phyloP scores from a whole-genome alignment of 1,284 basidiomycete genomes.

The Cerioporus squamosus region DNA sequence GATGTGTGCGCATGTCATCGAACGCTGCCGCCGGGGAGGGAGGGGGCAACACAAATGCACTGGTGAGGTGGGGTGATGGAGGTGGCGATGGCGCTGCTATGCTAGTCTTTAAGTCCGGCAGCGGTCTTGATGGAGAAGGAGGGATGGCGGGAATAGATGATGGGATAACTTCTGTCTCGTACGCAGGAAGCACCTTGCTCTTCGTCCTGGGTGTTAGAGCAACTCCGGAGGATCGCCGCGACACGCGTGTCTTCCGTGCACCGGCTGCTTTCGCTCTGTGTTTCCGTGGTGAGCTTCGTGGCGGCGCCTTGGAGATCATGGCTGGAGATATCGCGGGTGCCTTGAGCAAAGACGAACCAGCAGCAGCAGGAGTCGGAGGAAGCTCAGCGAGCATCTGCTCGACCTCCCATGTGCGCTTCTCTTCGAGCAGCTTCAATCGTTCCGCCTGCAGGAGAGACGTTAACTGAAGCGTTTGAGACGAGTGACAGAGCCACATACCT shows the following conservation, averaged over 20 bases:
- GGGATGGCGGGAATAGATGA: constrained; percentile 21
- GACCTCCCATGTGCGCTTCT: constrained; percentile 68
- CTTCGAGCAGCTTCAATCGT: constrained; percentile 63
- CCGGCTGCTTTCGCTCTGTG: constrained; percentile 40
- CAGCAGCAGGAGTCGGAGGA: constrained; percentile 47
- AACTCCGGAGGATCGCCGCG: constrained; percentile 48
- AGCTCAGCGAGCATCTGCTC: constrained; percentile 64
- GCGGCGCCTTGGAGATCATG: constrained; percentile 7
- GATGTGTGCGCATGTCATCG: constrained; percentile 12
- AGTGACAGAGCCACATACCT: constrained; percentile 48
- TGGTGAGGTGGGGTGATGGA: constrained; percentile 44
- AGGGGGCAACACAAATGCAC: constrained; percentile 72
- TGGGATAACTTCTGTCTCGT: constrained; percentile 72
- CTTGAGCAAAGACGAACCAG: constrained; percentile 3
- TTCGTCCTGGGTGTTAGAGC: constrained; percentile 31
- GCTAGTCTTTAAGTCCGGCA: constrained; percentile 34
- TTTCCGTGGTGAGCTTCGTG: constrained; percentile 42
- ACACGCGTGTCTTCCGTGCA: constrained; percentile 47
- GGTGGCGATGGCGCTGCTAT: constrained; percentile 21
- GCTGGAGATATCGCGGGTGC: not conserved
- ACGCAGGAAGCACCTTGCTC: constrained; percentile 50
- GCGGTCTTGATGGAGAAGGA: constrained; percentile 18
- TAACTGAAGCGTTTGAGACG: not conserved
- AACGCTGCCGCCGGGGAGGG: constrained; percentile 66
- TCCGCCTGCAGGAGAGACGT: constrained; percentile 51